Conservation (phyloP, 192 early-diverging fungal genomes). For the Spizellomyces punctatus region DNA sequence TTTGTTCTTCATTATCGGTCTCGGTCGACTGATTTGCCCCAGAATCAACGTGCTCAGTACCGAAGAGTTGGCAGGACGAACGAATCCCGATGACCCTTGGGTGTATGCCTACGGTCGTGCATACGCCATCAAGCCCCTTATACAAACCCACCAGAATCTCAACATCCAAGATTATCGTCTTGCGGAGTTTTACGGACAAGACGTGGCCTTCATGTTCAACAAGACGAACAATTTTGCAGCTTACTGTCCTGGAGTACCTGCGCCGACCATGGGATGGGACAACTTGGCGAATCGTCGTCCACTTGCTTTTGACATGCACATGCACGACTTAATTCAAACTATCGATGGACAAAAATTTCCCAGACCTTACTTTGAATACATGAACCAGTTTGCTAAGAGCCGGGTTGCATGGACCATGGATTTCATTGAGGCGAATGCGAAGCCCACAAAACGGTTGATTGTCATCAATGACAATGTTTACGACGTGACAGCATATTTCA, state of each 20-base stretch:
- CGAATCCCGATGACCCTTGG: slow-evolving; percentile 34
- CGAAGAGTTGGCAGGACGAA: slow-evolving; percentile 37
- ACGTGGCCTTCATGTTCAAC: slow-evolving; percentile 53
- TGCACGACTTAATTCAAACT: slow-evolving; percentile 27
- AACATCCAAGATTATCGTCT: slow-evolving; percentile 39
- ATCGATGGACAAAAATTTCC: slow-evolving; percentile 11
- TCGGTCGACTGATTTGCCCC: slow-evolving; percentile 84
- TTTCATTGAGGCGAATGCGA: slow-evolving; percentile 29
- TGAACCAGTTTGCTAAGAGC: slow-evolving; percentile 54
- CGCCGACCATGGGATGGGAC: slow-evolving; percentile 38
- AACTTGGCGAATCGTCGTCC: slow-evolving; percentile 37
- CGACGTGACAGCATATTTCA: slow-evolving; percentile 53
- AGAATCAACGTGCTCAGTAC: slow-evolving; percentile 57
- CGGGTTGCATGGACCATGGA: slow-evolving; percentile 46
- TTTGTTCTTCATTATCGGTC: slow-evolving; percentile 86
- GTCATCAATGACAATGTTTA: slow-evolving; percentile 61
- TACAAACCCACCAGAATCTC: slow-evolving; percentile 34
- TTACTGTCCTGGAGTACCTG: slow-evolving; percentile 46
- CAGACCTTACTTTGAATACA: slow-evolving; percentile 44
- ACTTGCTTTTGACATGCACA: not conserved
- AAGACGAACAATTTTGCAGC: slow-evolving; percentile 31
- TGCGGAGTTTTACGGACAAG: slow-evolving; percentile 37
- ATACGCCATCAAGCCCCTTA: slow-evolving; percentile 41
- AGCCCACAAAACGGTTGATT: slow-evolving; percentile 34
- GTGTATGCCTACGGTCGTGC: slow-evolving; percentile 55